phyloP scores from a whole-genome alignment of 371 early-diverging fungal genomes.

The Actinomucor elegans region DNA sequence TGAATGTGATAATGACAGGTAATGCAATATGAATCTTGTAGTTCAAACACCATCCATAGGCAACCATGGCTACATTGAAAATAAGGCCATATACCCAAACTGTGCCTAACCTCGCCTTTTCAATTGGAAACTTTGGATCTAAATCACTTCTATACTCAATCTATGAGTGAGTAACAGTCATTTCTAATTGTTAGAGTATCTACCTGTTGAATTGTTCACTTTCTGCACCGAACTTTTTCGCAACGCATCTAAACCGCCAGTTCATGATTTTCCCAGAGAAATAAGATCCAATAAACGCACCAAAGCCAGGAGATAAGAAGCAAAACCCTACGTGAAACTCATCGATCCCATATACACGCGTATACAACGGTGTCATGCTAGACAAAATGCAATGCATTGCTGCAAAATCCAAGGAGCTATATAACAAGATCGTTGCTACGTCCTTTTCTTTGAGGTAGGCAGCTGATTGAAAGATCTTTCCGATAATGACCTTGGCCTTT shows the following conservation, averaged over 20 bases:
- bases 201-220: no score
- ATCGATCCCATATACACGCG: constrained; percentile 19
- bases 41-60: constrained; percentile 41
- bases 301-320: constrained; percentile 31
- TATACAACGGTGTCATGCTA: constrained; percentile 25
- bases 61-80: constrained; percentile 29
- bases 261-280: constrained; percentile 30
- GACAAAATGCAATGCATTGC: constrained; percentile 34
- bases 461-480: constrained; percentile 15
- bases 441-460: constrained; percentile 36
- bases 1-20: constrained; percentile 27
- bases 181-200: no score
- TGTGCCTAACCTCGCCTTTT: constrained; percentile 34
- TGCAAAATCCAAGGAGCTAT: constrained; percentile 36
- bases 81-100: constrained; percentile 35
- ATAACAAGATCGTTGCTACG: constrained; percentile 22
- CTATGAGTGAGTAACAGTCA: no score
- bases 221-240: no score
- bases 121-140: constrained; percentile 32
- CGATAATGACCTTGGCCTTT: background rate
- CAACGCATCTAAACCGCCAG: constrained; percentile 17
- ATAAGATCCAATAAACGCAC: constrained; percentile 25
- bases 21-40: constrained; percentile 27
- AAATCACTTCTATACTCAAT: constrained; percentile 16
- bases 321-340: constrained; percentile 29